phyloP scores from a whole-genome alignment of 441 rosid species.

The Erodium chrysanthum region DNA sequence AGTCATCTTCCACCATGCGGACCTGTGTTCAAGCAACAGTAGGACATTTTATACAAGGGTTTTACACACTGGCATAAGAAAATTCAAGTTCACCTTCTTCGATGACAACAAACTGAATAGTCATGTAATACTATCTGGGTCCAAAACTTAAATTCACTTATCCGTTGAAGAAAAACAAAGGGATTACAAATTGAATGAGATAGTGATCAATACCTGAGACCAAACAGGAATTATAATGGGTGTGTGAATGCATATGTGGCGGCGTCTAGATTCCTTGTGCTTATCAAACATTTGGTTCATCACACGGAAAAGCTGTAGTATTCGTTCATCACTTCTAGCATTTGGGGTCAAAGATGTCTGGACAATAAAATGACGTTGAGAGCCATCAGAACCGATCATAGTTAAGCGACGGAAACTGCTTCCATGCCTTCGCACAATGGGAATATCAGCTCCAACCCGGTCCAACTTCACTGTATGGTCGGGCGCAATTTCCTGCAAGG shows the following conservation, averaged over 20 bases:
- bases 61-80: neutral
- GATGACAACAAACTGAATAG: too few relatives aligned
- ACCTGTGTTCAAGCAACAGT: constrained; percentile 39
- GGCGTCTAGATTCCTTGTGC: constrained; percentile 92
- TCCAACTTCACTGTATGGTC: constrained; percentile 94
- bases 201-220: constrained; percentile 67
- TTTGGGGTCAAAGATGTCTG: constrained; percentile 98
- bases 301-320: constrained; percentile 90
- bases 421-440: constrained; percentile 98
- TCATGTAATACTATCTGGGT: too few relatives aligned
- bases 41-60: neutral
- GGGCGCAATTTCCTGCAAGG: constrained; percentile 73
- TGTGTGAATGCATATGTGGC: constrained; percentile 81
- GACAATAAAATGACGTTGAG: constrained; percentile 86
- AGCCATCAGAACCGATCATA: constrained; percentile 93
- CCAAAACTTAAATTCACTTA: too few relatives aligned
- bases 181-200: too few relatives aligned
- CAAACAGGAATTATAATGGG: constrained; percentile 98
- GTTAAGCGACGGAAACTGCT: constrained; percentile 97
- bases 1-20: constrained; percentile 97
- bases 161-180: too few relatives aligned
- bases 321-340: constrained; percentile 94
- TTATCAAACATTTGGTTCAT: constrained; percentile 99
- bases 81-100: too few relatives aligned
- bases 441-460: constrained; percentile 90